Evolutionary conservation across 352 stramenopile genomes (phyloP), one percentile per base, ranked within the genome.

Genomic region (Thalassiosira exigua): DNA sequence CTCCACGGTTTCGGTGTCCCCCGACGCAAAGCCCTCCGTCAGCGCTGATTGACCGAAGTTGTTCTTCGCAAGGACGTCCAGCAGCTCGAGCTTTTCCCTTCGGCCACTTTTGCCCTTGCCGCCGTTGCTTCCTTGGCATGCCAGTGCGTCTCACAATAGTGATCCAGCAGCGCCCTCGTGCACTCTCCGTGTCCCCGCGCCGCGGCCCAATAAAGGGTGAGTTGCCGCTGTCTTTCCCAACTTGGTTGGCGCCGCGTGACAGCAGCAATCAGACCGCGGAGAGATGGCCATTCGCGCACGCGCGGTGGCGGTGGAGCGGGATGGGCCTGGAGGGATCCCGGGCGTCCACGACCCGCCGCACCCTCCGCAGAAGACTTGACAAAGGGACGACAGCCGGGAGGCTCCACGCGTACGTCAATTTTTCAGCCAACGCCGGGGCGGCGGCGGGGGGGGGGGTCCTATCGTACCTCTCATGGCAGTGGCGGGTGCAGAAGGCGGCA

Each of bases 131-230:
- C 53, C 17, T 4, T 21, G n/a, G n/a, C 3, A 7, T 17, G 52
- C 48, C 41, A 59, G 19, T 3, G 48, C 65, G 50, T 81, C 72
- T n/a, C n/a, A n/a, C n/a, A n/a, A 26, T 62, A 75, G 61, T 91
- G 66, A 21, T 68, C 69, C 21, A 94, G 81, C 0, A 95, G 48
- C 30, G 91, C 52, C 21, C 82, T 54, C 9, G 94, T 81, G 51
- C 87, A 67, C 3, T 77, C 44, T 4, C 41, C 46, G 44, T 95
- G 80, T 29, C 85, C 80, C 36, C 91, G 89, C 14, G 85, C 71
- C 19, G 86, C 86, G 1, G 90, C 90, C 84, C 89, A 95, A 78
- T 95, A 90, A 5, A 93, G 52, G 91, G 90, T 44, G 89, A 90
- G 50, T 94, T 94, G 7, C 90, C 90, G 46, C 72, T 78, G 11